Evolutionary conservation across 495 filamentous ascomycete species (phyloP).

Genomic region (Podospora sp.): DNA sequence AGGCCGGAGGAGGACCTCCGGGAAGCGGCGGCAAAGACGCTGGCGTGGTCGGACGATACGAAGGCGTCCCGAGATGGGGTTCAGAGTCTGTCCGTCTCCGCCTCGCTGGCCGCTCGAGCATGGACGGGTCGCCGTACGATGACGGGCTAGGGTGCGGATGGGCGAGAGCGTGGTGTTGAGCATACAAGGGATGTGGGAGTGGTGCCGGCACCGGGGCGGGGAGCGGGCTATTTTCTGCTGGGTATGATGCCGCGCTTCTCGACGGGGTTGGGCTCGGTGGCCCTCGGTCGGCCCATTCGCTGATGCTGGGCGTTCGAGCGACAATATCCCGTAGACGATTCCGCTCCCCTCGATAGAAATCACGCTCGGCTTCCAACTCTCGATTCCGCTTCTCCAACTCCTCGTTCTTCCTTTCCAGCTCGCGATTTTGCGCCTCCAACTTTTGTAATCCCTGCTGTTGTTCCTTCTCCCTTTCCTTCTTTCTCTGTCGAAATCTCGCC

Average conservation of each 20-base stretch:
- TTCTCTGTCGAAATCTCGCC: conserved; percentile 80
- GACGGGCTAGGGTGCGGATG: conserved; percentile 30
- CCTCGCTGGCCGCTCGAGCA: conserved; percentile 47
- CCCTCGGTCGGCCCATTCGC: conserved; percentile 50
- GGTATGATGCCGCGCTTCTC: conserved; percentile 36
- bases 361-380: conserved; percentile 51
- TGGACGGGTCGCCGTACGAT: conserved; percentile 36
- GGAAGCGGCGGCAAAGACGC: conserved; percentile 42
- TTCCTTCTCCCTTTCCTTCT: conserved; percentile 87
- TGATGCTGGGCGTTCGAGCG: conserved; percentile 54
- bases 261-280: conserved; percentile 49
- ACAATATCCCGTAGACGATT: conserved; percentile 69
- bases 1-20: conserved; percentile 26
- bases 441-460: conserved; percentile 64
- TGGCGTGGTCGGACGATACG: conserved; percentile 39
- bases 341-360: conserved; percentile 56
- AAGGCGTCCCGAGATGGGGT: conserved; percentile 39
- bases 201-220: conserved; percentile 22
- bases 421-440: conserved; percentile 60
- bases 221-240: conserved; percentile 38
- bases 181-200: conserved; percentile 21
- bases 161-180: conserved; percentile 22
- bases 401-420: conserved; percentile 47
- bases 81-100: conserved; percentile 50
- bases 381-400: conserved; percentile 49